Evolutionary conservation across 2,329 filamentous ascomycete species (phyloP).

Genomic region (Dactylellina sp.): DNA sequence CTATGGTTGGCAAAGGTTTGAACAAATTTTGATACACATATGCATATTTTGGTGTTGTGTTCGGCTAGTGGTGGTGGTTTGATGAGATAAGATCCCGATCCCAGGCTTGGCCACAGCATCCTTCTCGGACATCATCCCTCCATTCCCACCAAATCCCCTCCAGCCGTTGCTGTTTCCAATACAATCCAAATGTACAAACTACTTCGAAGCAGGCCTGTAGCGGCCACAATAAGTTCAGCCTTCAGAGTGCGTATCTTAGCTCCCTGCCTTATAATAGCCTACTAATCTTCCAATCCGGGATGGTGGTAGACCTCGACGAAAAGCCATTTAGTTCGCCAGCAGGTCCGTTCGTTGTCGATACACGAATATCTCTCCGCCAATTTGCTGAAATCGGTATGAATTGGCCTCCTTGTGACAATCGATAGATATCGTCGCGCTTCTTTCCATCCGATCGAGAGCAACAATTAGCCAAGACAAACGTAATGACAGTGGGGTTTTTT

Average conservation of each 20-base stretch:
- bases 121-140: constrained; percentile 31
- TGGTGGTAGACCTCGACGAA: constrained; percentile 61
- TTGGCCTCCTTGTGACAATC: constrained; percentile 18
- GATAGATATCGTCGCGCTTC: constrained; percentile 16
- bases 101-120: constrained; percentile 45
- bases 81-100: not conserved
- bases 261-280: constrained; percentile 54
- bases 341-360: constrained; percentile 90
- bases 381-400: constrained; percentile 77
- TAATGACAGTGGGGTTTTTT: constrained; percentile 8
- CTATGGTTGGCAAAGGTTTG: too few relatives aligned
- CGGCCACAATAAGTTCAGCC: constrained; percentile 80
- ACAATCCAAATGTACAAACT: constrained; percentile 81
- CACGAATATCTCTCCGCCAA: constrained; percentile 98
- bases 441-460: constrained; percentile 59
- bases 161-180: constrained; percentile 53
- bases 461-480: constrained; percentile 9
- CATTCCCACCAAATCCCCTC: constrained; percentile 53
- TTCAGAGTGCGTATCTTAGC: constrained; percentile 71
- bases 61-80: not conserved
- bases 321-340: constrained; percentile 72
- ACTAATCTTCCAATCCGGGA: constrained; percentile 45
- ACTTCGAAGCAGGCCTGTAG: constrained; percentile 82
- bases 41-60: constrained; percentile 33
- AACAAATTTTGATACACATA: not conserved